Evolutionary conservation across 345 rosid species (phyloP).

Genomic region (Sisymbrium altissimum): DNA sequence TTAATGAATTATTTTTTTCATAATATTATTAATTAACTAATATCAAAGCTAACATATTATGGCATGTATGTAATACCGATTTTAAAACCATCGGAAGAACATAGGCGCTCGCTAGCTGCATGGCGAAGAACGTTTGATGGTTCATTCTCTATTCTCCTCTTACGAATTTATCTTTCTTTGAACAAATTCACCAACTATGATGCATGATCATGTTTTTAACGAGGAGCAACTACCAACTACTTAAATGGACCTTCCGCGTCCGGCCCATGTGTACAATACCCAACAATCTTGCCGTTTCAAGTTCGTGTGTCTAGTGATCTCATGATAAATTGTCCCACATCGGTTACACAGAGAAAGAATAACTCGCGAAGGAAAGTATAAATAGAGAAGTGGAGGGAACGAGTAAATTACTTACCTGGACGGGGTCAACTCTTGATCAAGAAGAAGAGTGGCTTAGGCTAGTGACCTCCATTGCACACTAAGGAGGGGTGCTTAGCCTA

Average conservation of each 20-base stretch:
- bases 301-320: not conserved
- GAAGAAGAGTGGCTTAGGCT: constrained; percentile 18
- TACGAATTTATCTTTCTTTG: no score
- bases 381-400: not conserved
- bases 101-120: no score
- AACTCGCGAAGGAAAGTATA: not conserved
- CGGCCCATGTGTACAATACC: not conserved
- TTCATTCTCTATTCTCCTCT: no score
- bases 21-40: no score
- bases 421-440: constrained; percentile 7
- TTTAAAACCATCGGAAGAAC: no score
- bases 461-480: constrained; percentile 7
- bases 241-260: not conserved
- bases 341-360: not conserved
- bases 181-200: no score
- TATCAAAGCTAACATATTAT: no score
- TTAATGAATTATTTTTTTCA: no score
- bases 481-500: not conserved
- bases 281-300: not conserved
- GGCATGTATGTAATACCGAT: no score
- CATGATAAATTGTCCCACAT: constrained; percentile 13
- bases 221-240: not conserved
- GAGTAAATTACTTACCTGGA: constrained; percentile 12
- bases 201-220: no score
- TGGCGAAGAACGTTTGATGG: no score